Conservation (phyloP, 1,139 yeast species). For the Sugiyamaella neomexicana region DNA sequence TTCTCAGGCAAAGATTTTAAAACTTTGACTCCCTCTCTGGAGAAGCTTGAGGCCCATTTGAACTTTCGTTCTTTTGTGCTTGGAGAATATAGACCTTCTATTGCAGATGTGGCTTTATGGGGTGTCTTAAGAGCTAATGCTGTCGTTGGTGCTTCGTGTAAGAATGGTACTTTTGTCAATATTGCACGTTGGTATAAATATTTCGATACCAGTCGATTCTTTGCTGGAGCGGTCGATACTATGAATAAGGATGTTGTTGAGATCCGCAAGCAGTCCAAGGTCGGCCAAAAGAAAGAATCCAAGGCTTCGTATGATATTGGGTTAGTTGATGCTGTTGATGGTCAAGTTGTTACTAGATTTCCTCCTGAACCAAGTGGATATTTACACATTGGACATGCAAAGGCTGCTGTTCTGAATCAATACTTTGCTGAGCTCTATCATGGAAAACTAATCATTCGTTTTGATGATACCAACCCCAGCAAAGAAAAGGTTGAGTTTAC, state of each 20-base stretch:
- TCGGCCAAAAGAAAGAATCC: conserved; percentile 51
- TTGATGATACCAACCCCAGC: conserved; percentile 96
- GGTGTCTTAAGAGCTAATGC: conserved; percentile 92
- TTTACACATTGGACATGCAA: conserved; percentile 95
- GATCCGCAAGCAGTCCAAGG: conserved; percentile 66
- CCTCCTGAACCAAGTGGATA: conserved; percentile 95
- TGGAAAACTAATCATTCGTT: conserved; percentile 91
- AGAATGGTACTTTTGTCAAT: conserved; percentile 78
- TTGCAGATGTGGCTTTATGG: conserved; percentile 89
- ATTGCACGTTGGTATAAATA: conserved; percentile 92
- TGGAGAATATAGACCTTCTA: conserved; percentile 58
- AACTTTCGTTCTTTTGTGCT: conserved; percentile 79
- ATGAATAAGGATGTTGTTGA: conserved; percentile 70
- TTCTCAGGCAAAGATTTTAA: conserved; percentile 85
- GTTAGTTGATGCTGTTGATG: conserved; percentile 83
- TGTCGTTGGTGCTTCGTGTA: conserved; percentile 85
- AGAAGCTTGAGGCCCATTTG: conserved; percentile 75
- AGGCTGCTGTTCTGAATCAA: conserved; percentile 93
- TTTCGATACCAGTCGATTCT: conserved; percentile 63
- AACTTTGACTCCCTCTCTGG: conserved; percentile 74
- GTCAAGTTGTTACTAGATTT: conserved; percentile 95
- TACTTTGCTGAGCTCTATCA: conserved; percentile 92
- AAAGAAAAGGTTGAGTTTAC: conserved; percentile 93
- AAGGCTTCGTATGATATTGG: conserved; percentile 89
- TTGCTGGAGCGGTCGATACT: conserved; percentile 69